These are phyloP conservation scores for Aureobasidium sp. DNA, from an alignment of 2,329 filamentous ascomycete species.

Conservation along the genomic window DNA sequence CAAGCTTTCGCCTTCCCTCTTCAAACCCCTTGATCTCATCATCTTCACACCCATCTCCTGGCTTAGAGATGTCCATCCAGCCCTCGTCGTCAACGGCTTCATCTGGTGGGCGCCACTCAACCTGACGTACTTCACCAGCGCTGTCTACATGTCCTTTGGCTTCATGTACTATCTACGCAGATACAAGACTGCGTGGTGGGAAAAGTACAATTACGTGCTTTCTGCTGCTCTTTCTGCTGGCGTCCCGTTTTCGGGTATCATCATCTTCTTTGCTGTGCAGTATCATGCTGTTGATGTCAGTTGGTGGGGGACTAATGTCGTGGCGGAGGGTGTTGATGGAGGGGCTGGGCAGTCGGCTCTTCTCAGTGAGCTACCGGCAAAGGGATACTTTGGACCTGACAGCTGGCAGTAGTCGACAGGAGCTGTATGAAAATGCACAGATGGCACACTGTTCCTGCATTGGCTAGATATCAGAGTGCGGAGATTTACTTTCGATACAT, in stretches of 20 bases:
- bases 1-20: slow-evolving; percentile 74
- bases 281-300: slow-evolving; percentile 59
- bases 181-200: slow-evolving; percentile 69
- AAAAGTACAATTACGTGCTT: slow-evolving; percentile 63
- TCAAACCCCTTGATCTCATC: slow-evolving; percentile 80
- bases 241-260: slow-evolving; percentile 36
- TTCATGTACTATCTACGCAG: slow-evolving; percentile 72
- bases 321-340: slow-evolving; percentile 18
- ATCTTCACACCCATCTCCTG: slow-evolving; percentile 51
- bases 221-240: slow-evolving; percentile 38
- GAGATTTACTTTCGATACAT: too few relatives aligned
- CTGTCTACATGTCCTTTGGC: slow-evolving; percentile 29
- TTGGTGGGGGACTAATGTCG: slow-evolving; percentile 81
- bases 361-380: neutral
- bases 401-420: neutral
- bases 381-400: slow-evolving; percentile 11
- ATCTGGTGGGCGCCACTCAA: slow-evolving; percentile 16
- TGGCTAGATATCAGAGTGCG: too few relatives aligned
- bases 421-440: too few relatives aligned
- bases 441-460: too few relatives aligned
- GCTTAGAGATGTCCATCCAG: slow-evolving; percentile 13
- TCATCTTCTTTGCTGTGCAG: slow-evolving; percentile 40
- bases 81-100: slow-evolving; percentile 18
- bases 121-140: slow-evolving; percentile 18
- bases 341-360: neutral